These are phyloP conservation scores for Sambucus nigra DNA, from an alignment of 129 eudicot species.

Conservation along the genomic window DNA sequence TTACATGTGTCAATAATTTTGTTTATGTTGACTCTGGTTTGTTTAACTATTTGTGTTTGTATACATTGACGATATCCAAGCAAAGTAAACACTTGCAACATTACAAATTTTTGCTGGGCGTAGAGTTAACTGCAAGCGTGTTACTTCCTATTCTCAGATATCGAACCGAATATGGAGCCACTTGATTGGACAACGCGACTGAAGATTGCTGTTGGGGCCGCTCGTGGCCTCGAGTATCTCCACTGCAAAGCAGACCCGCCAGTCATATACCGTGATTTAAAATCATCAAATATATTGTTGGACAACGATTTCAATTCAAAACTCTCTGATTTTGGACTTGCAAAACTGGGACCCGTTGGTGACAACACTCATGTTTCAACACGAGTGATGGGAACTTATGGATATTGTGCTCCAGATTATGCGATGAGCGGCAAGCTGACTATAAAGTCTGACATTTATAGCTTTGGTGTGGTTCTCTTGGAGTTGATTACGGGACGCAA, in stretches of 20 bases:
- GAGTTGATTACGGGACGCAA: slow-evolving; percentile 78
- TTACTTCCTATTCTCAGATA: slow-evolving; percentile 40
- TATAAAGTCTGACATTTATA: slow-evolving; percentile 80
- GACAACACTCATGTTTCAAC: slow-evolving; percentile 93
- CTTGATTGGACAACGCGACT: slow-evolving; percentile 71
- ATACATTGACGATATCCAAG: too few relatives aligned
- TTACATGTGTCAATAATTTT: too few relatives aligned
- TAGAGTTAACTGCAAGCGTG: too few relatives aligned
- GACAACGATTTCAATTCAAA: slow-evolving; percentile 69
- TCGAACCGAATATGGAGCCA: slow-evolving; percentile 38
- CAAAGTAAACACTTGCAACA: too few relatives aligned
- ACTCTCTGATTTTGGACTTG: slow-evolving; percentile 93
- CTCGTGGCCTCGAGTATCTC: slow-evolving; percentile 82
- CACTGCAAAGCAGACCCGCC: slow-evolving; percentile 86
- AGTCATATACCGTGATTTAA: slow-evolving; percentile 84
- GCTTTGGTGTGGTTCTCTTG: slow-evolving; percentile 85
- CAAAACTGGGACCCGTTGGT: slow-evolving; percentile 91
- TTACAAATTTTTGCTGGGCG: too few relatives aligned
- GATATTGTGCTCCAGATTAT: slow-evolving; percentile 94
- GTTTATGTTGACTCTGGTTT: too few relatives aligned
- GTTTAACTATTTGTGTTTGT: too few relatives aligned
- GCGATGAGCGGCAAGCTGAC: slow-evolving; percentile 85
- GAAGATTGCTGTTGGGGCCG: slow-evolving; percentile 82
- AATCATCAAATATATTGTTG: slow-evolving; percentile 82
- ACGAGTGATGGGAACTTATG: slow-evolving; percentile 94